Evolutionary conservation across 1,284 basidiomycete genomes (phyloP), one percentile per base, ranked within the genome.

Genomic region (Wolfiporia cocos): DNA sequence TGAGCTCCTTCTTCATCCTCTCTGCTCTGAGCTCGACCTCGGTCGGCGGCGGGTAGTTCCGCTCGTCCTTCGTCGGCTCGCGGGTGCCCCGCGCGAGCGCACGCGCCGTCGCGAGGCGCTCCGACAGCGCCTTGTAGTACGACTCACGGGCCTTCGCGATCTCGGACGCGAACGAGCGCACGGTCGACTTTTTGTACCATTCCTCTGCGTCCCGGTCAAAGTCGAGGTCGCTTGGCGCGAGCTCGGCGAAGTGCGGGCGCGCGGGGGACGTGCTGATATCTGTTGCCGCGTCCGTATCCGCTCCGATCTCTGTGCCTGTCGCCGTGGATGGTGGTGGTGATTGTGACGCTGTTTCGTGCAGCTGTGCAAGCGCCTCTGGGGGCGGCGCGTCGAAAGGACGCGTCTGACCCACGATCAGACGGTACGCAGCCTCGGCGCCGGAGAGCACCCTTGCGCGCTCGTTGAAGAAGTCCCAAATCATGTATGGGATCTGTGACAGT

Each of bases 401-500:
- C 1, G 78, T 79, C 33, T 70, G 57, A 18, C 71, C 73, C 59
- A 77, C 72, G 47, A 95, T 76, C 42, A 98, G 70, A 20, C 72
- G 70, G 56, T 91, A 83, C 0, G 83, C 93, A 7, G 86, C 85
- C 51, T 96, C 84, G 14, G 86, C 87, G 30, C 94, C 94, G 15
- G 76, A 65, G 3, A 67, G 74, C 5, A 91, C 90, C 52, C 86
- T 81, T 41, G 80, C 66, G n/a, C 92, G 81, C 59, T 89, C 83
- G 57, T 92, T 93, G 72, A 97, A 98, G 66, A 92, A 95, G 53
- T 86, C 86, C 73, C 80, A 84, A 42, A 97, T 78, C 85, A 96
- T 94, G 50, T 78, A 66, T 4, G 94, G 93, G 47, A 97, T 84
- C 57, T 92, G 89, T 30, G 72, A 74, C 63, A 96, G 80, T 12